phyloP scores from a whole-genome alignment of 805 yeast species.

The Millerozyma acaciae region DNA sequence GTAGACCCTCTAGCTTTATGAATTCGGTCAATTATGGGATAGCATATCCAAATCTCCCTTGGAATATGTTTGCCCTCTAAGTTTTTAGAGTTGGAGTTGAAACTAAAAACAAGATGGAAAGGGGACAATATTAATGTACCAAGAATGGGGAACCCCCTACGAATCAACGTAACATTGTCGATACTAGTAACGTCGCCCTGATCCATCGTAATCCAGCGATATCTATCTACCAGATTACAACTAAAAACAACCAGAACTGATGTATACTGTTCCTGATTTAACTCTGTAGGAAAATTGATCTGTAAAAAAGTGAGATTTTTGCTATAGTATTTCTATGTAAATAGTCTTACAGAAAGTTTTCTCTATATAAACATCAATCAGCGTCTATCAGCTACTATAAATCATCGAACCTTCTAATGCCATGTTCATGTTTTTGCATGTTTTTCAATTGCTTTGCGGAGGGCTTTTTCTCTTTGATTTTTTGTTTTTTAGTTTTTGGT shows the following conservation, averaged over 20 bases:
- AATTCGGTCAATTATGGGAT: constrained; percentile 72
- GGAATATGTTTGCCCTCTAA: constrained; percentile 9
- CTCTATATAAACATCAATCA: too few relatives aligned
- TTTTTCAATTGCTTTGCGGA: constrained; percentile 46
- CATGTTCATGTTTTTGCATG: constrained; percentile 54
- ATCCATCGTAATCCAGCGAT: constrained; percentile 25
- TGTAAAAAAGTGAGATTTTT: too few relatives aligned
- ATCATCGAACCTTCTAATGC: constrained; percentile 63
- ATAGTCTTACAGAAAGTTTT: too few relatives aligned
- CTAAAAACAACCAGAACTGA: too few relatives aligned
- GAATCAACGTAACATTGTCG: constrained; percentile 34
- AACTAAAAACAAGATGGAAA: constrained; percentile 38
- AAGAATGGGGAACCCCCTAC: constrained; percentile 33
- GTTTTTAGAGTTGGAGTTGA: constrained; percentile 10
- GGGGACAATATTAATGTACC: constrained; percentile 37
- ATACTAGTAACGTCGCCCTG: constrained; percentile 24
- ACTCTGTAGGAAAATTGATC: too few relatives aligned
- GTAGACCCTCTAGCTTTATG: constrained; percentile 56
- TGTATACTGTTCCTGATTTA: too few relatives aligned
- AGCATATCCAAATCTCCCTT: constrained; percentile 86
- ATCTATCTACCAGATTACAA: too few relatives aligned
- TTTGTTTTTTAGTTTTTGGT: constrained; percentile 28
- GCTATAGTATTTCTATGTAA: too few relatives aligned
- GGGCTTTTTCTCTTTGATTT: constrained; percentile 26
- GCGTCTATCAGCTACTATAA: too few relatives aligned